These are phyloP conservation scores for Plantago ovata DNA, from an alignment of 257 asterid genomes.

Conservation along the genomic window DNA sequence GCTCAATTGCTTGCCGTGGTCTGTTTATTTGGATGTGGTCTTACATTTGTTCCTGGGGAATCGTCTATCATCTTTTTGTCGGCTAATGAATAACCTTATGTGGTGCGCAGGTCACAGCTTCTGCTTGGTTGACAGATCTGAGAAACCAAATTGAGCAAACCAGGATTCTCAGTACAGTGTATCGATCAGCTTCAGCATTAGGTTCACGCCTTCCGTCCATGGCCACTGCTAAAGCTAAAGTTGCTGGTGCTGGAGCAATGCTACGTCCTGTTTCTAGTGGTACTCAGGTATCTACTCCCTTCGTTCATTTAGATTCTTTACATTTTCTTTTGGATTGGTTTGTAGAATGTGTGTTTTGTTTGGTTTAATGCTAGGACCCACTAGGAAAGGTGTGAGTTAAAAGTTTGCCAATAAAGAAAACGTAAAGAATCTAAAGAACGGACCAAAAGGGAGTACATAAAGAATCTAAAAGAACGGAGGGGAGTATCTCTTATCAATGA, in stretches of 20 bases:
- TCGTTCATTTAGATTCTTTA: too few relatives aligned
- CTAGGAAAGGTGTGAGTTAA: too few relatives aligned
- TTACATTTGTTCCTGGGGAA: neutral
- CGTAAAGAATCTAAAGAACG: too few relatives aligned
- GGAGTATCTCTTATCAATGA: too few relatives aligned
- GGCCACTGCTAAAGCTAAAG: conserved; percentile 89
- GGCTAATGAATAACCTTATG: conserved; percentile 12
- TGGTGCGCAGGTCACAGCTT: conserved; percentile 76
- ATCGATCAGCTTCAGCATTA: conserved; percentile 95
- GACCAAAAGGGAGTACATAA: too few relatives aligned
- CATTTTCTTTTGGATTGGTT: too few relatives aligned
- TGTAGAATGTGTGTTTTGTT: too few relatives aligned
- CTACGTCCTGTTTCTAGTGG: conserved; percentile 88
- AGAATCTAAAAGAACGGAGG: too few relatives aligned
- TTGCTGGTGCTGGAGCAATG: conserved; percentile 97
- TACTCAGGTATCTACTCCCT: conserved; percentile 84
- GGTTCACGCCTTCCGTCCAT: conserved; percentile 98
- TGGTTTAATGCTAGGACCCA: too few relatives aligned
- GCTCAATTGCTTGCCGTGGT: too few relatives aligned
- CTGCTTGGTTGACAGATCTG: conserved; percentile 97
- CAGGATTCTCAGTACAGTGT: conserved; percentile 87
- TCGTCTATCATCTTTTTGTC: neutral
- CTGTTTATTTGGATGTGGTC: too few relatives aligned
- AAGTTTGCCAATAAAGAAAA: too few relatives aligned
- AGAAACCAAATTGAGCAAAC: conserved; percentile 89